Percentiles rank a stretch among this genome's conserved stretches.
These are phyloP conservation scores for Annulohypoxylon truncatum DNA, from an alignment of 2,329 filamentous ascomycete genomes.

Conservation along the genomic window DNA sequence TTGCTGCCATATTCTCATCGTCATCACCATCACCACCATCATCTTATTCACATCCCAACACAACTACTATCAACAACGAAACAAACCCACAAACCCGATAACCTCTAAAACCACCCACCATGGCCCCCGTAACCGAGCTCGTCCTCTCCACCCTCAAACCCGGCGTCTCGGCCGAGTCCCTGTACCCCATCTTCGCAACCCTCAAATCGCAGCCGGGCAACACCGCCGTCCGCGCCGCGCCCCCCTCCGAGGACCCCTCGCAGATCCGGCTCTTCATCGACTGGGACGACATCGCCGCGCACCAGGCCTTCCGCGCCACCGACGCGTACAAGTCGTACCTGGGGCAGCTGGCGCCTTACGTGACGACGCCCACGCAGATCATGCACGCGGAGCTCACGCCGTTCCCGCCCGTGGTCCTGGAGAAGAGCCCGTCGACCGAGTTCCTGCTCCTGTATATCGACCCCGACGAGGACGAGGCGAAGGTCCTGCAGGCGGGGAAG, in stretches of 20 bases:
- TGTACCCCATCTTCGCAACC: conserved; percentile 19
- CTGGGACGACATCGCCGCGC: conserved; percentile 43
- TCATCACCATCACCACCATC: background rate
- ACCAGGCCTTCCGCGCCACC: conserved; percentile 36
- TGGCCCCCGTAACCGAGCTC: conserved; percentile 46
- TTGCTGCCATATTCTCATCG: background rate
- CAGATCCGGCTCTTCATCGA: conserved; percentile 42
- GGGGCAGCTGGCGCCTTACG: background rate
- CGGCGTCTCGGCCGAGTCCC: conserved; percentile 8
- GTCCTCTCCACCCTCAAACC: conserved; percentile 32
- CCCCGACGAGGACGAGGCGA: conserved; percentile 9
- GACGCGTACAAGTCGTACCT: conserved; percentile 34
- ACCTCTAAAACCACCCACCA: conserved; percentile 18
- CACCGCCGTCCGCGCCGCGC: conserved; percentile 33
- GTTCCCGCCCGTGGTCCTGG: conserved; percentile 36
- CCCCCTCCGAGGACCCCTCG: conserved; percentile 27
- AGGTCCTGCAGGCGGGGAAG: no score
- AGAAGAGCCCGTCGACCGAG: conserved; percentile 35
- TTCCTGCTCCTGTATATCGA: conserved; percentile 41
- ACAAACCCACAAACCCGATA: background rate
- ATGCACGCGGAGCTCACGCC: conserved; percentile 42
- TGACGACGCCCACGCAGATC: background rate
- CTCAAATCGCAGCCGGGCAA: conserved; percentile 35
- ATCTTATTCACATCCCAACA: background rate
- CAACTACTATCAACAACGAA: background rate